Evolutionary conservation across 2,329 filamentous ascomycete genomes (phyloP), one percentile per base, ranked within the genome.

Genomic region (Camillea tinctor): DNA sequence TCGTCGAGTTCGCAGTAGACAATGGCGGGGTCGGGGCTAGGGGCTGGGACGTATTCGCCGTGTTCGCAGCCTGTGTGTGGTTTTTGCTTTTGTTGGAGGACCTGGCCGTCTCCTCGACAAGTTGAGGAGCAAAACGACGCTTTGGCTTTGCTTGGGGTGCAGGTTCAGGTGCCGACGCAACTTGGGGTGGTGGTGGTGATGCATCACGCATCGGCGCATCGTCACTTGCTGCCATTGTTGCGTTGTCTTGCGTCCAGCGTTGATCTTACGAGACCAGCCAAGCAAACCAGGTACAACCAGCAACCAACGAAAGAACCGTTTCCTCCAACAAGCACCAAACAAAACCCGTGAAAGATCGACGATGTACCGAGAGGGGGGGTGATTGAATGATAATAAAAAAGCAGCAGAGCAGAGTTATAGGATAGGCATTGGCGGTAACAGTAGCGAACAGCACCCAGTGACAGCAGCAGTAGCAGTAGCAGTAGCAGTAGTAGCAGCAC

Each of bases 101-200:
- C 58, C 67, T 73, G 30, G 65, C 65, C 40, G 70, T 71, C 56
- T 73, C 70, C 56, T 74, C 72, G 44, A 74, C 67, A n/a, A 74
- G 69, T 58, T 74, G 72, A 50, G 72, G 72, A 55, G 66, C 71
- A 54, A 73, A 73, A 55, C 68, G 69, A 56, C 70, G 69, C 53
- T 68, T 71, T 48, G 70, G 68, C 55, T 73, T 73, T n/a, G 68
- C 49, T 48, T 59, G 61, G 30, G 67, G 63, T 19, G 60, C 52
- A 50, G 64, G 36, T 40, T 57, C 59, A 56, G 64, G 26, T 54
- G 56, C 52, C 55, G 57, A 20, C 9, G 36, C 54, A 49, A 56
- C 23, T 21, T 58, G 50, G 54, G 57, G 54, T 26, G 52, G 52
- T 57, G 60, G 55, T 52, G 58, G 61, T 58, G 61, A 58, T 58